Evolutionary conservation across 2,329 filamentous ascomycete species (phyloP).

Genomic region (Hymenoscyphus scutula): DNA sequence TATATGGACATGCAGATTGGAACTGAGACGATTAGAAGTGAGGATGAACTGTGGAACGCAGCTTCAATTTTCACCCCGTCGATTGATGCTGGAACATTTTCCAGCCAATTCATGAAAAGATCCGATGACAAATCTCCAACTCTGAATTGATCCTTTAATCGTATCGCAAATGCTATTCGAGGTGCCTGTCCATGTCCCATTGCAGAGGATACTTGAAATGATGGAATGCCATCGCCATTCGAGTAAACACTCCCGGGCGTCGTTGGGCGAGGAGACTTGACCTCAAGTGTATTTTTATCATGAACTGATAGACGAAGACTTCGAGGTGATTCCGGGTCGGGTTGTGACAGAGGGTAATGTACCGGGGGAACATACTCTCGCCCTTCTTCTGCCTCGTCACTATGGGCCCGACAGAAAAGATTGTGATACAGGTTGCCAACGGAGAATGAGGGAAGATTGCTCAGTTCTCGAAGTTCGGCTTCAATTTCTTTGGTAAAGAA

Average conservation of each 20-base stretch:
- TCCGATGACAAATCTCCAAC: constrained; percentile 21
- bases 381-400: constrained; percentile 15
- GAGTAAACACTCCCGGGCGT: not conserved
- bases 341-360: constrained; percentile 22
- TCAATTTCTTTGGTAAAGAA: constrained; percentile 21
- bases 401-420: constrained; percentile 24
- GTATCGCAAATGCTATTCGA: constrained; percentile 27
- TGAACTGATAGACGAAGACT: constrained; percentile 26
- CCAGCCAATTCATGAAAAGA: constrained; percentile 26
- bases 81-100: constrained; percentile 21
- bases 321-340: constrained; percentile 16
- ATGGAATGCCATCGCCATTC: constrained; percentile 12
- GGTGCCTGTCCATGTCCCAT: constrained; percentile 15
- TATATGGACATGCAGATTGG: constrained; percentile 30
- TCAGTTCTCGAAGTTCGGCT: constrained; percentile 23
- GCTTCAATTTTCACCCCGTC: constrained; percentile 30
- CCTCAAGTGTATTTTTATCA: constrained; percentile 15
- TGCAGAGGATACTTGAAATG: constrained; percentile 23
- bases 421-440: constrained; percentile 28
- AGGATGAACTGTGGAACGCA: constrained; percentile 25
- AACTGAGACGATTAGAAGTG: constrained; percentile 28
- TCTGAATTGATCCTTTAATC: constrained; percentile 21
- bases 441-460: constrained; percentile 25
- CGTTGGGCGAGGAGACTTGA: constrained; percentile 8
- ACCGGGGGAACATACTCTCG: constrained; percentile 16